Evolutionary conservation across 495 filamentous ascomycete species (phyloP), one percentile per base, ranked within the genome.

Genomic region (Penicillium parvum): DNA sequence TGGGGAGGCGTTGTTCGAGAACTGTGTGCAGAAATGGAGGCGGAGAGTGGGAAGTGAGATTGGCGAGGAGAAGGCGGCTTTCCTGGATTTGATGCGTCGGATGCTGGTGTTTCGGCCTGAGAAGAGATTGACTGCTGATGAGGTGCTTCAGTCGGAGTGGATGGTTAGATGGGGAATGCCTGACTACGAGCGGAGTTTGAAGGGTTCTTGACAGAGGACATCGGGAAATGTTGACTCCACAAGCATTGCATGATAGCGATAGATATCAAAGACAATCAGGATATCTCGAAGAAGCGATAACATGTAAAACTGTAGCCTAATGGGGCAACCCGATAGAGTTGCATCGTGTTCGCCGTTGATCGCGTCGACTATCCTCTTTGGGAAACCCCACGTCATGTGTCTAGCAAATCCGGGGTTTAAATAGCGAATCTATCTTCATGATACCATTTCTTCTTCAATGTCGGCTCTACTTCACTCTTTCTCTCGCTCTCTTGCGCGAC

Each of bases 141-240:
- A 58, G 10, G 40, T 65, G 4, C 33, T 61, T 4, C 20, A 42
- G 28, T 52, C 53, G 16, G 47, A 50, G 20, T 66, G 58, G 60
- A 66, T 66, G 61, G 44, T 49, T 16, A 48, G 52, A 19, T 66
- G 63, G 63, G 61, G 55, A 12, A 14, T 64, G 40, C 61, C 58
- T 43, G 47, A 55, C 9, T 36, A 27, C 16, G 14, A 10, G 3
- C 45, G 23, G 36, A 38, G 36, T 22, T 38, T 5, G 16, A 38
- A 38, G n/a, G n/a, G n/a, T n/a, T n/a, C n/a, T n/a, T n/a, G n/a
- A n/a, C n/a, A n/a, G n/a, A n/a, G n/a, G n/a, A n/a, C n/a, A n/a
- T n/a, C n/a, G n/a, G n/a, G n/a, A n/a, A n/a, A n/a, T n/a, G n/a
- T n/a, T n/a, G n/a, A n/a, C n/a, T n/a, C n/a, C n/a, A n/a, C n/a